Base-by-base conservation (phyloP, 2,329 filamentous ascomycete species). In the Curvularia sp. region DNA sequence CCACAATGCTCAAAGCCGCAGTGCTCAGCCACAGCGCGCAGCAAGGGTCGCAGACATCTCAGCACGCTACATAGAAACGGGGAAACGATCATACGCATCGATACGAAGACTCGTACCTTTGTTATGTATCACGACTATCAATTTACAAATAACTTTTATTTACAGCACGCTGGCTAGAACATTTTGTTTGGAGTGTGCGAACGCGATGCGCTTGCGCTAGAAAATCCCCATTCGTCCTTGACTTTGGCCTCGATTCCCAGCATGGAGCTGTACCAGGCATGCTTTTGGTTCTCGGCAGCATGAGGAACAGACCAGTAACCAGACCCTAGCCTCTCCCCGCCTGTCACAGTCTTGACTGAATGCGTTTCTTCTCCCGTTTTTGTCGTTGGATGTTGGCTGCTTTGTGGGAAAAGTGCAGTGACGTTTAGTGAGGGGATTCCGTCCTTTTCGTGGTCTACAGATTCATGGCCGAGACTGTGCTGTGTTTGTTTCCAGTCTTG, bases 281-380 rank as follows among this genome's bases (percentile, higher is more conserved):
- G 50, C n/a, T 53, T 53, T 19, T 53, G 50, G 15, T 53, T 28
- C 12, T 53, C 50, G 9, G 13, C 9, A 27, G 50, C 50, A 38
- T 53, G 50, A 13, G 50, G 50, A 5, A 46, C 27, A 2, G 41
- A 25, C 50, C 50, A 53, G 21, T 15, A 19, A 27, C 41, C 8
- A 27, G 41, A 4, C 23, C 9, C 9, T 5, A n/a, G 15, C 9
- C 23, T 15, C 27, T 43, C 41, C 13, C 25, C 25, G 23, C 23
- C 23, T 43, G 27, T 15, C 5, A 18, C 3, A 3, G n/a, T 19
- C 18, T n/a, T n/a, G 15, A 5, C 15, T 8, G 36, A 18, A 19
- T n/a, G 8, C 36, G 7, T 18, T 19, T 39, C 36, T 39, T 18
- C 15, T 27, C 13, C 15, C 13, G 5, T 27, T 7, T 15, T 27